Conservation (phyloP, 2,329 filamentous ascomycete genomes). For the Aureobasidium melanogenum region DNA sequence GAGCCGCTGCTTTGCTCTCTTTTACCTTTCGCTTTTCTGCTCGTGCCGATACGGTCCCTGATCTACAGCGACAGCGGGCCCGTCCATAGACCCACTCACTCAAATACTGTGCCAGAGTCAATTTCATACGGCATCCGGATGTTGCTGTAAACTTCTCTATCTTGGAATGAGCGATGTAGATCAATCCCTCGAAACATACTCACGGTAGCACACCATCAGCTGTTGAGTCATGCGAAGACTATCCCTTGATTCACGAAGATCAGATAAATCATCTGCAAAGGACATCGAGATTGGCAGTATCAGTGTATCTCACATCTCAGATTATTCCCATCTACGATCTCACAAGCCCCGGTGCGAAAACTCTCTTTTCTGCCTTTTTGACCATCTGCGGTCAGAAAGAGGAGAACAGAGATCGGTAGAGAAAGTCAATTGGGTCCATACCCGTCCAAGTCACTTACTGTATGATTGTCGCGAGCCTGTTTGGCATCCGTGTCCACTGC, state of each 20-base stretch:
- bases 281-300: background rate
- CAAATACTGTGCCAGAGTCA: background rate
- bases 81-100: background rate
- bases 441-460: background rate
- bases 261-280: background rate
- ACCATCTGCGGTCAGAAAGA: background rate
- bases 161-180: background rate
- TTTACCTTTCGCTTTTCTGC: background rate
- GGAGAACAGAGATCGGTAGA: background rate
- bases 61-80: background rate
- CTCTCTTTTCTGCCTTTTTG: background rate
- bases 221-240: background rate
- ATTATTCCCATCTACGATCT: background rate
- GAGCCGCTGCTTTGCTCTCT: background rate
- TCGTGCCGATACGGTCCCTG: background rate
- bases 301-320: too few relatives aligned
- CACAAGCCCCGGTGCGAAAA: background rate
- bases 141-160: background rate
- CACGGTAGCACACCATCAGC: background rate
- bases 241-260: background rate
- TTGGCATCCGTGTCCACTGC: background rate
- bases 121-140: background rate
- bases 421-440: background rate
- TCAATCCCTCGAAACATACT: background rate
- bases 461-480: background rate